These are phyloP conservation scores for Melanomma pulvis-pyrius DNA, from an alignment of 495 filamentous ascomycete species.

Conservation along the genomic window DNA sequence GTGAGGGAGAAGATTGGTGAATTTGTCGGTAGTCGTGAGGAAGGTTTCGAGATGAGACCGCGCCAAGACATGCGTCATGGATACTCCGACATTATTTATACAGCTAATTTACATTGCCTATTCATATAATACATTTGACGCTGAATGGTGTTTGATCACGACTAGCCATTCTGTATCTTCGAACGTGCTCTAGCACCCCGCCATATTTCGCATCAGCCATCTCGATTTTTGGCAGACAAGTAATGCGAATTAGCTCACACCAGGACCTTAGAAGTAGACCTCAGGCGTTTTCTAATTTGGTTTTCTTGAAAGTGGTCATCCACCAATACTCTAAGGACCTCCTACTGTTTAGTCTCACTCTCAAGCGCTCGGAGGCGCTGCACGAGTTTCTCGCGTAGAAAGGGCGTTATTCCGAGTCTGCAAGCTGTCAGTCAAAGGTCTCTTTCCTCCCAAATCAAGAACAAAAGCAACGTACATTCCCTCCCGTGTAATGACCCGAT, in stretches of 20 bases:
- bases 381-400: conserved; percentile 60
- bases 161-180: no score
- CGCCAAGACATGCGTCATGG: neutral
- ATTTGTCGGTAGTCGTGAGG: neutral
- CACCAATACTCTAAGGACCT: no score
- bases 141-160: no score
- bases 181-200: no score
- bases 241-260: no score
- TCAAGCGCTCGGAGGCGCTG: conserved; percentile 41
- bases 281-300: no score
- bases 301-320: neutral
- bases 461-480: conserved; percentile 61
- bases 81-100: no score
- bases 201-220: no score
- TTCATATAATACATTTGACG: no score
- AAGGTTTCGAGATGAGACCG: neutral
- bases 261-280: no score
- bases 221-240: no score
- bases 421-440: neutral
- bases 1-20: neutral
- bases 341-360: neutral
- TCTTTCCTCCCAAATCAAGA: neutral
- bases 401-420: conserved; percentile 60
- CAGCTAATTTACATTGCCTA: no score
- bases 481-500: conserved; percentile 68